Base-by-base conservation (phyloP, 169 alveolate genomes). In the Plasmodium yoelii region DNA sequence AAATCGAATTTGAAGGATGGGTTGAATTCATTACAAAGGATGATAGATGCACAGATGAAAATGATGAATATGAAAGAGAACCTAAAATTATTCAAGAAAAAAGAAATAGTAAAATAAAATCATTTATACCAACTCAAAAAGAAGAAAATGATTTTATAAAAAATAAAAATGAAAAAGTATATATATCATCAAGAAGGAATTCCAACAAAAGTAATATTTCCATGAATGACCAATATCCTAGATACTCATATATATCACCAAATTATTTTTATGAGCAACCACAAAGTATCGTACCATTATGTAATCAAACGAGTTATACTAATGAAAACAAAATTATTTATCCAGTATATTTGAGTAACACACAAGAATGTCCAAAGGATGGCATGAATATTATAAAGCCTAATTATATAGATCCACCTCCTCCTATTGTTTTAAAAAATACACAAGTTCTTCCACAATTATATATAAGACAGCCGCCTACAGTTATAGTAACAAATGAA, bases 401-500 rank as follows among this genome's bases (percentile, higher is more conserved):
- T 8, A 80, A 65, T 56, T 80, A 65, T 80, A 80, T 80, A 15
- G 82, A 80, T 39, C 82, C 90, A 65, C 15, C 73, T n/a, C 8
- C 74, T 15, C 87, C 92, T 49, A 51, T 86, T 18, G 80, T 86
- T 86, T 93, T 94, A 68, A 94, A 89, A 87, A 94, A 94, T 92
- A 90, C 84, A 92, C 96, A 92, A 77, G 71, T 88, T 49, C 86
- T 94, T 39, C 96, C 96, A 46, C 92, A 91, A 80, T 86, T 94
- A 51, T 80, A 80, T 59, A 49, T 94, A 56, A 92, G 93, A 42
- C 96, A 94, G 73, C 92, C 92, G 57, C 96, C 96, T 18, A 94
- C 96, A 0, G 96, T 94, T 19, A 91, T 94, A 55, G 96, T 94
- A 24, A 87, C 95, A 60, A 94, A 94, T 73, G 90, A 87, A 26